Base-by-base conservation (phyloP, 2,329 filamentous ascomycete species). In the Epichloe sp. region DNA sequence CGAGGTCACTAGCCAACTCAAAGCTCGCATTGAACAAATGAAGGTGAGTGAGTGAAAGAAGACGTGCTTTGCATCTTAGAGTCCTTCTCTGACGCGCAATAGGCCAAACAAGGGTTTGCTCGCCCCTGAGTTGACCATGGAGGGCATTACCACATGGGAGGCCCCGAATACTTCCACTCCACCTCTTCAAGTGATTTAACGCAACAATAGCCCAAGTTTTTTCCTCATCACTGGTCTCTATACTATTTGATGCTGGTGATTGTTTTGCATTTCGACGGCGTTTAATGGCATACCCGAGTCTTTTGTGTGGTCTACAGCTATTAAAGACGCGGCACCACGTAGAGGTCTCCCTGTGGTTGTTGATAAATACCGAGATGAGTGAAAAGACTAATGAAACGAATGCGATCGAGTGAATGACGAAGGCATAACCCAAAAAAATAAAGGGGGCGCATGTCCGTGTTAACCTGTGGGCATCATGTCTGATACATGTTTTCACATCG, bases 21-120 rank as follows among this genome's bases (percentile, higher is more conserved):
- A 97, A 73, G 89, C 91, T 49, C 82, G 93, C 65, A 98, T 98
- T 67, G 93, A 97, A 73, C 86, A 93, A 75, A 98, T 98, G 93
- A 98, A 97, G 78, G 80, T 79, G 61, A 58, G 80, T 79, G 61
- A 58, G 70, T 61, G 8, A 21, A 41, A 23, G 19, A 15, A 15
- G 3, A 42, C 37, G 11, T 37, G 2, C n/a, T 17, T 10, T 35
- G 6, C 17, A 31, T 31, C 19, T 37, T 36, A 19, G 5, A 15
- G 17, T 41, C 8, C 11, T 40, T 35, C 17, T 47, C 50, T 54
- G 36, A 54, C 50, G 8, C 8, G 17, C 11, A 12, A 19, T 17
- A 62, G 60, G 60, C 60, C 23, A 63, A 59, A 52, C 62, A 64
- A 54, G 61, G 60, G 26, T 59, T 60, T 48, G 58, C 64, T 52